These are phyloP conservation scores for Tothia fuscella DNA, from an alignment of 2,329 filamentous ascomycete genomes.

Conservation along the genomic window DNA sequence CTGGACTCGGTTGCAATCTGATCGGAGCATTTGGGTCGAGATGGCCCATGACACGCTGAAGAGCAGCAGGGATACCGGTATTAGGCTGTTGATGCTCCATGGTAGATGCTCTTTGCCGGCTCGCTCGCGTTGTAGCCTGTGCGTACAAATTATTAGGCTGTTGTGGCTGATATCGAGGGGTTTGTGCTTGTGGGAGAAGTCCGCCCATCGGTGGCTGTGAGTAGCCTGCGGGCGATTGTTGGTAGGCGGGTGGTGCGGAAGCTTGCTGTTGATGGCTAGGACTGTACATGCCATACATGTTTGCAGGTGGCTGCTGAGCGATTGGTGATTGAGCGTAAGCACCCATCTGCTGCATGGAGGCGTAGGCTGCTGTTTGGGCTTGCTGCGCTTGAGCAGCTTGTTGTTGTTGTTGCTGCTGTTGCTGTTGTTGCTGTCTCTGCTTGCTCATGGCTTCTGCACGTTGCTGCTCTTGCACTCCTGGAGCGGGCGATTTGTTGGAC, in stretches of 20 bases:
- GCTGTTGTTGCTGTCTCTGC: constrained; percentile 56
- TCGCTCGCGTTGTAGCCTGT: constrained; percentile 64
- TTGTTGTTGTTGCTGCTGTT: constrained; percentile 33
- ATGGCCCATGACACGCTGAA: constrained; percentile 91
- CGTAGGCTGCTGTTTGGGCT: constrained; percentile 59
- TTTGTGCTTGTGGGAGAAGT: constrained; percentile 24
- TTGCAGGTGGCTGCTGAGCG: constrained; percentile 36
- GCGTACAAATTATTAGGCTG: constrained; percentile 52
- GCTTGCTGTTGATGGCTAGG: constrained; percentile 49
- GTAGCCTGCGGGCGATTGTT: constrained; percentile 39
- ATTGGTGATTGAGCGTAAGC: constrained; percentile 40
- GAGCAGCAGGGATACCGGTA: constrained; percentile 80
- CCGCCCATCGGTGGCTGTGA: constrained; percentile 34
- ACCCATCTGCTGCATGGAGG: constrained; percentile 46
- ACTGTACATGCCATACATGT: constrained; percentile 62
- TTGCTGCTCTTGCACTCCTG: constrained; percentile 89
- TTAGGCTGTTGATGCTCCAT: constrained; percentile 85
- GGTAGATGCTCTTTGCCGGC: constrained; percentile 81
- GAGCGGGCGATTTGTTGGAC: constrained; percentile 76
- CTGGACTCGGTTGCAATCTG: constrained; percentile 83
- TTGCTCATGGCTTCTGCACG: constrained; percentile 90
- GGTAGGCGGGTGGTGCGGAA: constrained; percentile 69
- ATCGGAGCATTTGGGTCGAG: constrained; percentile 92
- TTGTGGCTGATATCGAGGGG: constrained; percentile 41
- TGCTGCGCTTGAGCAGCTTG: constrained; percentile 49